Evolutionary conservation across 441 rosid genomes (phyloP).

Genomic region (Brassica balearica): DNA sequence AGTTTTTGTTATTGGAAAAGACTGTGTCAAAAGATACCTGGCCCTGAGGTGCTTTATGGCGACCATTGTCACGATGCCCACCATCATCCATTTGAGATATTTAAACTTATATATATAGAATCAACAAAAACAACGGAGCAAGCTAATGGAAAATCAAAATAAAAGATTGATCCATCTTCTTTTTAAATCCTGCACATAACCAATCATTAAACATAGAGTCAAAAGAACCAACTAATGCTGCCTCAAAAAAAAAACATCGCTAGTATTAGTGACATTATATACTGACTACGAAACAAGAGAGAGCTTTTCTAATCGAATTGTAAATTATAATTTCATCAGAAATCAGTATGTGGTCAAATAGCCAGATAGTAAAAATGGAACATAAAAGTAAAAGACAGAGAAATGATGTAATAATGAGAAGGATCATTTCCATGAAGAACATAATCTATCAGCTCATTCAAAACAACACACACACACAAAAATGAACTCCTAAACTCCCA

Average conservation of each 20-base stretch:
- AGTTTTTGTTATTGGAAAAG: not conserved
- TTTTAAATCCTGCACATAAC: slow-evolving; percentile 24
- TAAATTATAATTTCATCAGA: too few species aligned
- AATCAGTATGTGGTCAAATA: too few species aligned
- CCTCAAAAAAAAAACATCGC: slow-evolving; percentile 11
- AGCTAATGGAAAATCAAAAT: slow-evolving; percentile 22
- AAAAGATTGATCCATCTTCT: slow-evolving; percentile 29
- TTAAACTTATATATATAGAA: not conserved
- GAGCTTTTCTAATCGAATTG: too few species aligned
- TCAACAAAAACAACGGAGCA: slow-evolving; percentile 13
- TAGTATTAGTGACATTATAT: slow-evolving; percentile 7
- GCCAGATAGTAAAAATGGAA: too few species aligned
- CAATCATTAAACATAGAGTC: slow-evolving; percentile 14
- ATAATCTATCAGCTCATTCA: not conserved
- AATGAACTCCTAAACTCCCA: not conserved
- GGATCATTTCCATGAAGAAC: not conserved
- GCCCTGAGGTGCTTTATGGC: slow-evolving; percentile 83
- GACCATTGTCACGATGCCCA: slow-evolving; percentile 91
- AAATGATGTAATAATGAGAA: not conserved
- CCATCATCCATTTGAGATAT: slow-evolving; percentile 80
- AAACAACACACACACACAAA: not conserved
- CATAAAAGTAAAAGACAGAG: too few species aligned
- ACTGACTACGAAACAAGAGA: slow-evolving; percentile 6
- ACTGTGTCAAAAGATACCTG: slow-evolving; percentile 62
- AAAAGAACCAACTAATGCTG: not conserved